Percentiles rank a stretch among this genome's conserved stretches.
Evolutionary conservation across 768 basidiomycete species (phyloP).

Genomic region (Pulveroboletus sp.): DNA sequence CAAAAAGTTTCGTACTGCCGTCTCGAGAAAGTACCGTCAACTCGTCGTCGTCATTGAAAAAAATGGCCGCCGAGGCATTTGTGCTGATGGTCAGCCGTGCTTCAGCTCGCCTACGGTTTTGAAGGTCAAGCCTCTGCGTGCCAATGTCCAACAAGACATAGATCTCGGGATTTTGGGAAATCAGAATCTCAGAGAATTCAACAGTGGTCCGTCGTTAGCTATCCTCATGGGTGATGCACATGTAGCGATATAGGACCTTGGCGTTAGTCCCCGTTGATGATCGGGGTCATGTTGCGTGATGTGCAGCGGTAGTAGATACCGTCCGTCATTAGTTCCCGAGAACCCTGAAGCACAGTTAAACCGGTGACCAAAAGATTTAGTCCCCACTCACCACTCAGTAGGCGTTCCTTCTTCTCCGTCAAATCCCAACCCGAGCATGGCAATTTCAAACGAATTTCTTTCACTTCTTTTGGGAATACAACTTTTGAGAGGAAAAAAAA

Average conservation of each 20-base stretch:
- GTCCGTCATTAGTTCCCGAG: slow-evolving; percentile 53
- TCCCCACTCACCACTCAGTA: slow-evolving; percentile 9
- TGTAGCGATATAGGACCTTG: slow-evolving; percentile 32
- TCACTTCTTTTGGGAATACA: slow-evolving; percentile 49
- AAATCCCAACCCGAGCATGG: slow-evolving; percentile 51
- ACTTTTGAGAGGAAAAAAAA: slow-evolving; percentile 34
- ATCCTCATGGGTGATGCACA: slow-evolving; percentile 3
- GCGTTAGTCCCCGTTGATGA: slow-evolving; percentile 32
- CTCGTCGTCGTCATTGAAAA: slow-evolving; percentile 29
- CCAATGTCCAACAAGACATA: slow-evolving; percentile 50
- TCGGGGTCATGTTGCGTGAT: slow-evolving; percentile 29
- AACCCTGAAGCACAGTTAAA: slow-evolving; percentile 24
- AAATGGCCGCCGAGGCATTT: slow-evolving; percentile 39
- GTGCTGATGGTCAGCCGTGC: slow-evolving; percentile 11
- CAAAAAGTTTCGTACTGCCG: not conserved
- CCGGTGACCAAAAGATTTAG: too few species aligned
- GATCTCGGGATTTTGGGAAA: slow-evolving; percentile 31
- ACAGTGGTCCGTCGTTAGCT: slow-evolving; percentile 9
- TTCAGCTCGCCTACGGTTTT: slow-evolving; percentile 36
- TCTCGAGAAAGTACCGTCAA: too few species aligned
- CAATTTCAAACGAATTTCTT: slow-evolving; percentile 42
- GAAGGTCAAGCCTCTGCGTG: slow-evolving; percentile 49
- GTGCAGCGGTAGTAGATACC: slow-evolving; percentile 18
- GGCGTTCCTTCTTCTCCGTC: slow-evolving; percentile 31
- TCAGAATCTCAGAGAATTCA: slow-evolving; percentile 30